phyloP scores from a whole-genome alignment of 129 eudicot species.

The Gnaphalium uliginosum region DNA sequence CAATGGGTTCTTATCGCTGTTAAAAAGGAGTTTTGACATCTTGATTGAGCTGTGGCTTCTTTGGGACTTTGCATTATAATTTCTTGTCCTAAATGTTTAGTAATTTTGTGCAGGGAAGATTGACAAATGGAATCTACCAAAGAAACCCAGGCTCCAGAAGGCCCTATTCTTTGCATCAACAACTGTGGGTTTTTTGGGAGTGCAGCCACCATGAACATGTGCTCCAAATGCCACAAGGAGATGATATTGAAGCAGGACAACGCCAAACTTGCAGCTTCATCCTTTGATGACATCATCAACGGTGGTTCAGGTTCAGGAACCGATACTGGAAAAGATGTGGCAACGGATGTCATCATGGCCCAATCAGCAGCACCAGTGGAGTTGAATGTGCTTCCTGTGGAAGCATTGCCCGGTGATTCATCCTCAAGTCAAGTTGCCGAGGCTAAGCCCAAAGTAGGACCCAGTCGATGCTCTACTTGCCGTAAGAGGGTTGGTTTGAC shows the following conservation, averaged over 20 bases:
- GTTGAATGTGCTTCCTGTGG: constrained; percentile 29
- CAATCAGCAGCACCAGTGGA: constrained; percentile 36
- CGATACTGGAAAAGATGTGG: constrained; percentile 29
- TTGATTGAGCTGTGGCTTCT: neutral
- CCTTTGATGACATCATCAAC: constrained; percentile 62
- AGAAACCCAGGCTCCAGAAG: constrained; percentile 66
- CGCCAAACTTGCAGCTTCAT: constrained; percentile 68
- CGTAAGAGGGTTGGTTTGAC: constrained; percentile 72
- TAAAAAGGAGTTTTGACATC: too few relatives aligned
- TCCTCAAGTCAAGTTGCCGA: constrained; percentile 34
- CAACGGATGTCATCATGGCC: constrained; percentile 33
- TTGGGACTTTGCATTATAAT: neutral
- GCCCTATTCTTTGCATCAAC: constrained; percentile 70
- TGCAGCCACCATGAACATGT: constrained; percentile 80
- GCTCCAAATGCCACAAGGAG: constrained; percentile 79
- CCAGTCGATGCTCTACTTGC: constrained; percentile 61
- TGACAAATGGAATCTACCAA: constrained; percentile 64
- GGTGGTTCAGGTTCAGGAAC: constrained; percentile 37
- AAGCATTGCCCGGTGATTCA: constrained; percentile 34
- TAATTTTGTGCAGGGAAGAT: constrained; percentile 9
- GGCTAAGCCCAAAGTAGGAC: constrained; percentile 54
- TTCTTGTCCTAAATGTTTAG: neutral
- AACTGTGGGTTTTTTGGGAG: constrained; percentile 76
- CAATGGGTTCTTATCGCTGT: too few relatives aligned
- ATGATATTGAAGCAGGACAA: constrained; percentile 62